Conservation (phyloP, 352 stramenopile species). For the Phytopythium litorale region DNA sequence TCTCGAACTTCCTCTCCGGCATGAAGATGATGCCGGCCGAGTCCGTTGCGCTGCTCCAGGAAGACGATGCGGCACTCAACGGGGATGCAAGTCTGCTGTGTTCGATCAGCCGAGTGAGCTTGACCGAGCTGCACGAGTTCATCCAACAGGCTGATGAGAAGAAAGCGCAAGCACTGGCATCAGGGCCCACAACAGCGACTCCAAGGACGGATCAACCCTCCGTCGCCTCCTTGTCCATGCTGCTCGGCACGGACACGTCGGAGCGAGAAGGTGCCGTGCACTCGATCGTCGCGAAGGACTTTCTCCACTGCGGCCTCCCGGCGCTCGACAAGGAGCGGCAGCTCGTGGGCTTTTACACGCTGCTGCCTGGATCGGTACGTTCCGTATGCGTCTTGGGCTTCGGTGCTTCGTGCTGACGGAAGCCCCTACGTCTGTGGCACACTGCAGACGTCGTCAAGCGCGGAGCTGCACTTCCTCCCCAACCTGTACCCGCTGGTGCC, state of each 20-base stretch:
- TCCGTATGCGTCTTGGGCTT: neutral
- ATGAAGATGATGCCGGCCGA: slow-evolving; percentile 48
- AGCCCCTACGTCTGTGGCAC: too few relatives aligned
- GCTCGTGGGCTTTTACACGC: slow-evolving; percentile 58
- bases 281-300: slow-evolving; percentile 45
- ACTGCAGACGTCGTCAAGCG: slow-evolving; percentile 16
- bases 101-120: slow-evolving; percentile 49
- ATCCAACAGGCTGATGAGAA: slow-evolving; percentile 8
- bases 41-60: slow-evolving; percentile 46
- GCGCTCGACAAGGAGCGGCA: slow-evolving; percentile 42
- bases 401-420: too few relatives aligned
- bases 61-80: slow-evolving; percentile 54
- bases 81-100: slow-evolving; percentile 51
- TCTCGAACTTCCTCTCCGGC: slow-evolving; percentile 49
- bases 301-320: slow-evolving; percentile 57
- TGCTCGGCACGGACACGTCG: slow-evolving; percentile 23
- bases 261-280: slow-evolving; percentile 21
- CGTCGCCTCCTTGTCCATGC: slow-evolving; percentile 21
- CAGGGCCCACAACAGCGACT: neutral
- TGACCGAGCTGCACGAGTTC: slow-evolving; percentile 29
- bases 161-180: neutral
- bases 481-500: slow-evolving; percentile 54
- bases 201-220: neutral
- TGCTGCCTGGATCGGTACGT: slow-evolving; percentile 8
- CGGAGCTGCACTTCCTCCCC: slow-evolving; percentile 48